These are phyloP conservation scores for Diaporthe batatas DNA, from an alignment of 2,329 filamentous ascomycete species.

Conservation along the genomic window DNA sequence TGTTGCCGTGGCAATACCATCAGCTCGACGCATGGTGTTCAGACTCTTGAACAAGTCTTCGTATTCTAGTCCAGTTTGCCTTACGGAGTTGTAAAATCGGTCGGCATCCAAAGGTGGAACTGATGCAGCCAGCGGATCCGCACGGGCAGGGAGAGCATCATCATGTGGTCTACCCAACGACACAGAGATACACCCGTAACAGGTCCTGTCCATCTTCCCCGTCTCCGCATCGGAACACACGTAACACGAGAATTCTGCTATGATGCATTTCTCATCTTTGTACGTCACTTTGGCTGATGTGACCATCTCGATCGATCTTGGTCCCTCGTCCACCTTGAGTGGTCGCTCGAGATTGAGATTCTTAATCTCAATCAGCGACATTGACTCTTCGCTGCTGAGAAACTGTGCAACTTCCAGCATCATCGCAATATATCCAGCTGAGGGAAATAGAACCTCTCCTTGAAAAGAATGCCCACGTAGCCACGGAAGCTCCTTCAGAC, in stretches of 20 bases:
- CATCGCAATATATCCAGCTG: constrained; percentile 20
- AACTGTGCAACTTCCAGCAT: constrained; percentile 35
- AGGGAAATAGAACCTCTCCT: constrained; percentile 22
- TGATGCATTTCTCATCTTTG: not conserved
- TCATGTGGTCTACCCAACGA: not conserved
- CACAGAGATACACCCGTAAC: not conserved
- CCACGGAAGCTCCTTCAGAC: constrained; percentile 13
- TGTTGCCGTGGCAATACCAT: constrained; percentile 17
- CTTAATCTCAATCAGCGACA: constrained; percentile 41
- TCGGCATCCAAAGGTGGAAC: not conserved
- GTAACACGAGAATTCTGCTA: not conserved
- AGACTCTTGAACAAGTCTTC: constrained; percentile 10
- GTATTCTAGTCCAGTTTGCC: not conserved
- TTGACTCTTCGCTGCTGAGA: not conserved
- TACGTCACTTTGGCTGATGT: constrained; percentile 9
- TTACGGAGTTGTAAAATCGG: not conserved
- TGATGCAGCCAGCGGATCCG: not conserved
- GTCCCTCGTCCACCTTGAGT: constrained; percentile 38
- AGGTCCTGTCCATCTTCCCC: not conserved
- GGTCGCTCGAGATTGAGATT: constrained; percentile 43
- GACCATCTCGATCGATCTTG: not conserved
- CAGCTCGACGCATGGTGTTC: constrained; percentile 6
- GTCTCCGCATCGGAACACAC: not conserved
- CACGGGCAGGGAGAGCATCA: not conserved
- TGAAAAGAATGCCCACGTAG: constrained; percentile 24